phyloP scores from a whole-genome alignment of 768 basidiomycete genomes.

The Amanita inopinata region DNA sequence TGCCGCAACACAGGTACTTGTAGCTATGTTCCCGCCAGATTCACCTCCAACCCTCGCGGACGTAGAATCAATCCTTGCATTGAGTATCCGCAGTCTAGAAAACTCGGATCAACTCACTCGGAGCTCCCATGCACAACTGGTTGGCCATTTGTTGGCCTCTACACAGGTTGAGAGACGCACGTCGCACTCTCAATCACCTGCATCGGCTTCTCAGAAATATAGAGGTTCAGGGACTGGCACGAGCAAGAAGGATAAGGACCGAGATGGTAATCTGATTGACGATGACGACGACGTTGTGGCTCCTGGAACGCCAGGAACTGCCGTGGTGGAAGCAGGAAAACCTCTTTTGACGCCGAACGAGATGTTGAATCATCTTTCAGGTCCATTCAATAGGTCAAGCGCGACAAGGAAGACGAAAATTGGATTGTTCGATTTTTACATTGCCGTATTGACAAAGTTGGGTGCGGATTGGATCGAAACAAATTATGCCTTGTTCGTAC shows the following conservation, averaged over 20 bases:
- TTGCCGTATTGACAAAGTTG: constrained; percentile 63
- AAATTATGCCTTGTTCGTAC: constrained; percentile 72
- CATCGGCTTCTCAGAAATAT: constrained; percentile 31
- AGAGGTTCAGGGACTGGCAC: constrained; percentile 25
- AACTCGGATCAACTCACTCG: constrained; percentile 74
- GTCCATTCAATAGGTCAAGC: constrained; percentile 69
- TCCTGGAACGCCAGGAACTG: constrained; percentile 23
- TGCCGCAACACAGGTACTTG: constrained; percentile 62
- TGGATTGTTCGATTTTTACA: constrained; percentile 85
- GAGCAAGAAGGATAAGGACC: constrained; percentile 48
- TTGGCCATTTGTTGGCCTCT: constrained; percentile 74
- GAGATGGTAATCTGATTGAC: constrained; percentile 47
- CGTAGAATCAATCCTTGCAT: constrained; percentile 61
- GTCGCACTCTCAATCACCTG: constrained; percentile 17
- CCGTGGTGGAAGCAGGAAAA: constrained; percentile 48
- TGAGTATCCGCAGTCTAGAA: constrained; percentile 72
- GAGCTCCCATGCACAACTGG: constrained; percentile 67
- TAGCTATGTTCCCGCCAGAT: neutral
- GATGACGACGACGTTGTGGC: constrained; percentile 30
- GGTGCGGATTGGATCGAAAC: constrained; percentile 72
- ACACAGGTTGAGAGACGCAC: constrained; percentile 65
- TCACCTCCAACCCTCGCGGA: constrained; percentile 32
- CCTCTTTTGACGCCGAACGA: constrained; percentile 64
- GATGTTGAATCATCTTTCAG: constrained; percentile 76
- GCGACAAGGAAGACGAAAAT: constrained; percentile 64